These are phyloP conservation scores for Fusarium euwallaceae DNA, from an alignment of 2,329 filamentous ascomycete species.

Conservation along the genomic window DNA sequence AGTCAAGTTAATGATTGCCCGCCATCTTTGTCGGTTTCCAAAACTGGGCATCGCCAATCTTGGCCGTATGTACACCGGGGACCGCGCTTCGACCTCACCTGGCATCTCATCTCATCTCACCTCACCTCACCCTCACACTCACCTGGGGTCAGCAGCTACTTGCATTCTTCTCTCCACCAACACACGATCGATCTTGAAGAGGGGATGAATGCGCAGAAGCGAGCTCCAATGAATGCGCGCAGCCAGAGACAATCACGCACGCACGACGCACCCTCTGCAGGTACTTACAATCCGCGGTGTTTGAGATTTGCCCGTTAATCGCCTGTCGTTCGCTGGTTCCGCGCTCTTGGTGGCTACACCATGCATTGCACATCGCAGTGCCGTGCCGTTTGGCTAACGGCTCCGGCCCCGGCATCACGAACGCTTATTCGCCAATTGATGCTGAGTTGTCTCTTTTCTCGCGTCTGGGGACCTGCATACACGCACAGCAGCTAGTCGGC, in stretches of 20 bases:
- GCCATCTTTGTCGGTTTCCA: slow-evolving; percentile 27
- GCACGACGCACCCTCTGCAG: slow-evolving; percentile 4
- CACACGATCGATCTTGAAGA: slow-evolving; percentile 29
- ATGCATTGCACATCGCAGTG: slow-evolving; percentile 41
- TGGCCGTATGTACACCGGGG: slow-evolving; percentile 29
- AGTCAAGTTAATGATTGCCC: slow-evolving; percentile 9
- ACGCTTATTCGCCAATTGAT: slow-evolving; percentile 45
- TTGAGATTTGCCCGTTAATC: slow-evolving; percentile 23
- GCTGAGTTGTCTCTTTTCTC: slow-evolving; percentile 49
- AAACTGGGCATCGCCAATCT: slow-evolving; percentile 40
- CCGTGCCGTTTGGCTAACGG: slow-evolving; percentile 38
- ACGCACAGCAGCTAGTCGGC: slow-evolving; percentile 34
- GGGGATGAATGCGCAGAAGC: slow-evolving; percentile 14
- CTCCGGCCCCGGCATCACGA: slow-evolving; percentile 18
- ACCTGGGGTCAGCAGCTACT: slow-evolving; percentile 19
- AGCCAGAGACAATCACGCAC: slow-evolving; percentile 15
- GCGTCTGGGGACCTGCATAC: slow-evolving; percentile 44
- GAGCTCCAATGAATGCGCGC: slow-evolving; percentile 14
- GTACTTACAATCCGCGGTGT: slow-evolving; percentile 13
- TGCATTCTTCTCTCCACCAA: slow-evolving; percentile 20
- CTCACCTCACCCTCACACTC: slow-evolving; percentile 12
- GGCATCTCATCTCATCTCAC: slow-evolving; percentile 35
- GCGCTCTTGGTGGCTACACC: slow-evolving; percentile 33
- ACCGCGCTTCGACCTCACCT: slow-evolving; percentile 20
- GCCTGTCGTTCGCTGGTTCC: slow-evolving; percentile 26